A percentile compares a stretch with the other conserved stretches of the same genome.
phyloP scores from a whole-genome alignment of 768 basidiomycete species.

The Leccinum subgranulosum region DNA sequence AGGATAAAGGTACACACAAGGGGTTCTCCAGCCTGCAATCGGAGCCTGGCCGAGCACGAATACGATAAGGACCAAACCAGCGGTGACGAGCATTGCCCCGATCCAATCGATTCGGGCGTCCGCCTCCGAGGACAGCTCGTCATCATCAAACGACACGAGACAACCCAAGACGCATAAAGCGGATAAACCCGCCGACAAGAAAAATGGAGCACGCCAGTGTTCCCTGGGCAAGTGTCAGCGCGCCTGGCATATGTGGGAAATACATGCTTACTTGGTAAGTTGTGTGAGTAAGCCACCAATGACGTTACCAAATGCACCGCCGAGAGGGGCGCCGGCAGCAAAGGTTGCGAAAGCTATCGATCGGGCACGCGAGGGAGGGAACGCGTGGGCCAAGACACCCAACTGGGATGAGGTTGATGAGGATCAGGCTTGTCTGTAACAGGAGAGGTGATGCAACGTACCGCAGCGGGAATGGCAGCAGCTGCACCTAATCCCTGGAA shows the following conservation, averaged over 20 bases:
- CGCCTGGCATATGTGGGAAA: neutral
- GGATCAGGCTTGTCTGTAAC: neutral
- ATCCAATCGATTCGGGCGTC: constrained; percentile 71
- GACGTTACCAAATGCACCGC: constrained; percentile 65
- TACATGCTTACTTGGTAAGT: constrained; percentile 34
- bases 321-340: constrained; percentile 80
- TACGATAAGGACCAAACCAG: constrained; percentile 64
- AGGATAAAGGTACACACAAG: constrained; percentile 36
- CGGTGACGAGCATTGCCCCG: constrained; percentile 63
- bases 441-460: constrained; percentile 31
- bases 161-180: constrained; percentile 51
- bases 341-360: constrained; percentile 82
- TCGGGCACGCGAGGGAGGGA: constrained; percentile 64
- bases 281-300: constrained; percentile 75
- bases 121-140: constrained; percentile 37
- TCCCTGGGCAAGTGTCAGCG: constrained; percentile 12
- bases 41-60: constrained; percentile 72
- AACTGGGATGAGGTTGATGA: constrained; percentile 39
- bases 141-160: constrained; percentile 58
- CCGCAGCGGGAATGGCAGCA: constrained; percentile 70
- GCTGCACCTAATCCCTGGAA: constrained; percentile 81
- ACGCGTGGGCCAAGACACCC: constrained; percentile 79
- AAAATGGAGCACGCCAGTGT: constrained; percentile 72
- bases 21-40: constrained; percentile 61
- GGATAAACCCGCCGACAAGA: constrained; percentile 55